These are phyloP conservation scores for Vitis cinerea DNA, from an alignment of 164 flowering plant species.

Conservation along the genomic window DNA sequence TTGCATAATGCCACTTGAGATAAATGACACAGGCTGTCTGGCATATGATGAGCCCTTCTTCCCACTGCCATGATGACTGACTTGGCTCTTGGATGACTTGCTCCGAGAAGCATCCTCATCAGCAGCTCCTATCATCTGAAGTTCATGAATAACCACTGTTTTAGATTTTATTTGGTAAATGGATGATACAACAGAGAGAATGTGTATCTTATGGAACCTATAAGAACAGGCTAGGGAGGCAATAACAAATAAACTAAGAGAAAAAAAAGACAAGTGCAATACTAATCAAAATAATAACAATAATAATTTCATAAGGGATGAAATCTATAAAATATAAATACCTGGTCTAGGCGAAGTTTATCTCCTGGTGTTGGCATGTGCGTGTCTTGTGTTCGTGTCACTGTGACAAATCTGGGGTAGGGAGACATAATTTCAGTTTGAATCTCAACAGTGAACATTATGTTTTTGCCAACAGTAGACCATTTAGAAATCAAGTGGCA, in stretches of 20 bases:
- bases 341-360: constrained; percentile 77
- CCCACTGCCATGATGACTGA: constrained; percentile 17
- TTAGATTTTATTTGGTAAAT: not conserved
- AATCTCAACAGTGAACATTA: not conserved
- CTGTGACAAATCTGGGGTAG: constrained; percentile 73
- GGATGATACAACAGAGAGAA: too few species aligned
- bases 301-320: not conserved
- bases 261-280: not conserved
- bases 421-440: constrained; percentile 2
- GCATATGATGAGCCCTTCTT: constrained; percentile 35
- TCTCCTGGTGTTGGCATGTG: constrained; percentile 78
- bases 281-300: too few species aligned
- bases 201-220: too few species aligned
- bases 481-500: not conserved
- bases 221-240: too few species aligned
- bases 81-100: constrained; percentile 27
- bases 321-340: constrained; percentile 9
- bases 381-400: constrained; percentile 64
- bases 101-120: constrained; percentile 36
- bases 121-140: constrained; percentile 67
- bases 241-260: not conserved
- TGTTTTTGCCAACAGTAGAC: not conserved
- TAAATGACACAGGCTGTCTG: constrained; percentile 73
- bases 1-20: constrained; percentile 69
- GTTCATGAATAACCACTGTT: constrained; percentile 9